Evolutionary conservation across 208 protist genomes (phyloP), one percentile per base, ranked within the genome.

Genomic region (Endotrypanum monterogeii): DNA sequence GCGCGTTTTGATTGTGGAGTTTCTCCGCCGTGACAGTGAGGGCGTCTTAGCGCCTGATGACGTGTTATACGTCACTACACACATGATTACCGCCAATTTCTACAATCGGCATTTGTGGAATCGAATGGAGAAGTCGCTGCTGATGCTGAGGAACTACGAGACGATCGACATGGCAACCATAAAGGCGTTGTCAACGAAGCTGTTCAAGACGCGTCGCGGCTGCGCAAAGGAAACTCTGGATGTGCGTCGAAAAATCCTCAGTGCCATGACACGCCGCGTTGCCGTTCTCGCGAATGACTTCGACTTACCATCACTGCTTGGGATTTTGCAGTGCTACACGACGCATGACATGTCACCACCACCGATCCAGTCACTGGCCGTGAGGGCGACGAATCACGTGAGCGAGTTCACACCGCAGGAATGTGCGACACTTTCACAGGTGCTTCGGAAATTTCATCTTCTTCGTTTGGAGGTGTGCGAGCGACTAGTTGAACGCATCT

Each of bases 61-160:
- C 73, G 91, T 97, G 57, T 76, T 97, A 50, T 97, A 94, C 72
- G 74, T 97, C 18, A 84, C 89, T 25, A 96, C 93, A 23, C 86
- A 95, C 80, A 84, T 96, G 60, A 84, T 95, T 57, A 80, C 84
- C 4, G 81, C 89, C 1, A 97, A 97, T 76, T 97, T 93, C 61
- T 97, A 97, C 81, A 95, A 97, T 67, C 85, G 91, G 20, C 89
- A 95, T 66, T 62, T 97, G 70, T 97, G 93, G 91, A 94, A 97
- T 57, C 86, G 90, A 16, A 84, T 97, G 84, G 90, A 97, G 75
- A 74, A 70, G 63, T 56, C 89, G 50, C 67, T 96, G 77, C 25
- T 80, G 48, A 77, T 83, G 35, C 62, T 60, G 51, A 75, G 76
- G 48, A 87, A 89, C 69, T 97, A 88, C 71, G 91, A 95, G 23